These are phyloP conservation scores for Dendrobium chrysotoxum DNA, from an alignment of 106 monocot genomes.

Conservation along the genomic window DNA sequence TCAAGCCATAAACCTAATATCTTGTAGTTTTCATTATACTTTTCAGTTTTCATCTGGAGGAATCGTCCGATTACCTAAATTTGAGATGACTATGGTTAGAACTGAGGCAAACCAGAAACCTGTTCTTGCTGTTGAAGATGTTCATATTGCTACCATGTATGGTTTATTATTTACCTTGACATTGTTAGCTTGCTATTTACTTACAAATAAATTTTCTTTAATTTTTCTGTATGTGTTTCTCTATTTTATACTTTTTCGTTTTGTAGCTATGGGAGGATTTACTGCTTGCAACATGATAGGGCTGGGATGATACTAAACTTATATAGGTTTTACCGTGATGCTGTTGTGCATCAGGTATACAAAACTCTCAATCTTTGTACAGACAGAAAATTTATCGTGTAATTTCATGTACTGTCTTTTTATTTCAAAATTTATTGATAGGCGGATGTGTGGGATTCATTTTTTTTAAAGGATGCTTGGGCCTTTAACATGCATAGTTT, in stretches of 20 bases:
- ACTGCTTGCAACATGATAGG: constrained; percentile 87
- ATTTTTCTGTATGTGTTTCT: background rate
- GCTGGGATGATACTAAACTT: constrained; percentile 56
- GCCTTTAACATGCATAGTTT: background rate
- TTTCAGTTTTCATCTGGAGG: constrained; percentile 86
- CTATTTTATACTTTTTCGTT: constrained; percentile 2
- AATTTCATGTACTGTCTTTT: background rate
- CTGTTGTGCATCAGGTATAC: constrained; percentile 85
- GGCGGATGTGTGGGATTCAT: background rate
- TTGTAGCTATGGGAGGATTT: constrained; percentile 94
- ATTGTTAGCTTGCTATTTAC: background rate
- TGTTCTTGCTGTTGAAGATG: constrained; percentile 78
- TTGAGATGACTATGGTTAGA: constrained; percentile 91
- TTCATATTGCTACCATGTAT: constrained; percentile 82
- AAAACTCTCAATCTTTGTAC: background rate
- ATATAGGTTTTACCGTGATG: constrained; percentile 97
- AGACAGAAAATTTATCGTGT: background rate
- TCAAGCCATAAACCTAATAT: background rate
- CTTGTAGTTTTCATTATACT: background rate
- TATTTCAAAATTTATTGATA: background rate
- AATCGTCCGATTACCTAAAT: constrained; percentile 81
- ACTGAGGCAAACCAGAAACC: constrained; percentile 86
- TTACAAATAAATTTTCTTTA: background rate
- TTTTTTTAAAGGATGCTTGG: background rate
- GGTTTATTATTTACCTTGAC: background rate